Base-by-base conservation (phyloP, 257 asterid genomes). In the Capsicum pubescens region DNA sequence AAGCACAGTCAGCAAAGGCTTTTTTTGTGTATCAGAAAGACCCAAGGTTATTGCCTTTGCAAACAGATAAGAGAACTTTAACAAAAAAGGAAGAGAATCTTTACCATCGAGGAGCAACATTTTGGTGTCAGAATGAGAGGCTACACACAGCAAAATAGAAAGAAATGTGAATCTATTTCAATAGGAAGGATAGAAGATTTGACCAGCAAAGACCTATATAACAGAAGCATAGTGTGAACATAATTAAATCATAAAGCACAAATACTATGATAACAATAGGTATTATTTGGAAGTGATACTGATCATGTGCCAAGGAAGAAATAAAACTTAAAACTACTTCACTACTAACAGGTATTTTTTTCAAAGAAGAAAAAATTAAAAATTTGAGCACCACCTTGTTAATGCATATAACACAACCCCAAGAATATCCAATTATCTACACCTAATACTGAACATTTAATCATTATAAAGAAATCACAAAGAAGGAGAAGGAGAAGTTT, bases 101-200 rank as follows among this genome's bases (percentile, higher is more conserved):
- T 70, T 88, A 88, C 92, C 92, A 74, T 68, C 11, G n/a, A 84
- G 42, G 83, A 90, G 77, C 14, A 8, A 56, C 84, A 52, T 74
- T 63, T 85, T 88, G 76, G 91, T 90, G 39, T 63, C 76, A 26
- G 86, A 87, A 81, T 90, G 89, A 61, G 85, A 71, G 36, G 90
- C 89, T 17, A 88, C 79, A 79, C 89, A 84, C 92, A 88, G 88
- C 86, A 88, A 74, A 83, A 87, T 72, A 66, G 66, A 83, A 54
- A 26, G 55, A 54, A 78, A 10, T 32, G 11, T 7, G 10, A 72
- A 52, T 13, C 42, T 46, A 19, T 46, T 72, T 48, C 59, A 83
- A 68, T 74, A 58, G 59, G 69, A 48, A 12, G 32, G 66, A 57
- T 68, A 82, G 4, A 69, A 83, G 44, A 69, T 67, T 36, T 66